Base-by-base conservation (phyloP, 2,329 filamentous ascomycete species). In the Sclerotiophoma versabilis region DNA sequence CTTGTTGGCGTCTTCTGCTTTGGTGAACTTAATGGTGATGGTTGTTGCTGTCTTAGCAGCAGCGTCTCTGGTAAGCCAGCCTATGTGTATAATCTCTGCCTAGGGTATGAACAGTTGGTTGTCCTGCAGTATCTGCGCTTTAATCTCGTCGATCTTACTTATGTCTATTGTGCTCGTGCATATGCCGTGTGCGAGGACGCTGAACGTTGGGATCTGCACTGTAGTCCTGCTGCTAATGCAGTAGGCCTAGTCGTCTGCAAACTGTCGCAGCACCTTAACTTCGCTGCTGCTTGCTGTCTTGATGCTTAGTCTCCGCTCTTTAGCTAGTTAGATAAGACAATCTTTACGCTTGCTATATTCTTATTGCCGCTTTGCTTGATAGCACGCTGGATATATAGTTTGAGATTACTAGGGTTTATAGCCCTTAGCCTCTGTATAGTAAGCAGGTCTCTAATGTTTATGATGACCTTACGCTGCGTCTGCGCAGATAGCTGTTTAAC, bases 231-330 rank as follows among this genome's bases (percentile, higher is more conserved):
- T 49, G 22, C 56, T 33, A 19, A 62, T 62, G 19, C 43, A 32
- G 56, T 57, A 27, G 29, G 37, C 53, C 56, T 26, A 59, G 54
- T 62, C 53, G 17, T 64, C 55, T 26, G 49, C 51, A 36, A 64
- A 60, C 37, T 62, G 41, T 29, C 15, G 12, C 10, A 44, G 29
- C 15, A 8, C 41, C 26, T 44, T 27, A n/a, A 33, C 41, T 19
- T 44, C 20, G 6, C 11, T 44, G 14, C 22, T 44, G 7, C 26
- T 44, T n/a, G 29, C 59, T 57, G 47, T 62, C 38, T 57, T 59
- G 5, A 62, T 62, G 33, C 54, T 64, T 4, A 64, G 49, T 60
- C 55, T 45, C 59, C 42, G 43, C 63, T 64, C 44, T 63, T 63
- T n/a, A 64, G 52, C 58, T 64, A 32, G 46, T 65, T 65, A 29